phyloP scores from a whole-genome alignment of 768 basidiomycete species.

The Obba rivulosa region DNA sequence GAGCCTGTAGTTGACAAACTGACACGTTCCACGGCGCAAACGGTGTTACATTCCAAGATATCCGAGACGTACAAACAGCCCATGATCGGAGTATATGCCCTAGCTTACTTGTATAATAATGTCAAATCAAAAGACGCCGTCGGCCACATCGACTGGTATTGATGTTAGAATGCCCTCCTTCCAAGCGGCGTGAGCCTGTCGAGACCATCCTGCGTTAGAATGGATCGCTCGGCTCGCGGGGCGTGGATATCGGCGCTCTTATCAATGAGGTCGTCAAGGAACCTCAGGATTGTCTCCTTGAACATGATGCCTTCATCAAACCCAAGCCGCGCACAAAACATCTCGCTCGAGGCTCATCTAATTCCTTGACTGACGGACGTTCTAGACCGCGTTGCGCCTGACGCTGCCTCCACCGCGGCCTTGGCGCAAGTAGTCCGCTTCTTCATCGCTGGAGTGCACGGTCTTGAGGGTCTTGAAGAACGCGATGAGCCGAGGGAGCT shows the following conservation, averaged over 20 bases:
- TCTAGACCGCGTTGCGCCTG: constrained; percentile 77
- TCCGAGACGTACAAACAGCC: background rate
- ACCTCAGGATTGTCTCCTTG: constrained; percentile 58
- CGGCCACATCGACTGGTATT: background rate
- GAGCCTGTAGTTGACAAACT: too few relatives aligned
- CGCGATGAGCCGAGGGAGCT: constrained; percentile 69
- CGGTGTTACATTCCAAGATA: background rate
- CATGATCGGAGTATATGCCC: background rate
- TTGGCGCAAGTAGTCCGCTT: constrained; percentile 66
- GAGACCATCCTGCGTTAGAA: constrained; percentile 47
- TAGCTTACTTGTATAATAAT: background rate
- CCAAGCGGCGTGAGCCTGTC: constrained; percentile 10
- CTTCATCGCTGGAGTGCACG: constrained; percentile 78
- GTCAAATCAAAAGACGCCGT: too few relatives aligned
- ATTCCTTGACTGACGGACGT: constrained; percentile 79
- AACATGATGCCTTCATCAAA: background rate
- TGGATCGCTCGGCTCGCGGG: constrained; percentile 76
- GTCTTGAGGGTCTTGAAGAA: constrained; percentile 78
- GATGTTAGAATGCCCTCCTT: too few relatives aligned
- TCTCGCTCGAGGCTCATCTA: constrained; percentile 41
- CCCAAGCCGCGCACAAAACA: background rate
- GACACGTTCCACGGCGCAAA: too few relatives aligned
- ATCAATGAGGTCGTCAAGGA: constrained; percentile 73
- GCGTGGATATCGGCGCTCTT: constrained; percentile 76
- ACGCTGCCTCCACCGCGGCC: constrained; percentile 72